Evolutionary conservation across 768 basidiomycete species (phyloP), one percentile per base, ranked within the genome.

Genomic region (Auricularia sp.): DNA sequence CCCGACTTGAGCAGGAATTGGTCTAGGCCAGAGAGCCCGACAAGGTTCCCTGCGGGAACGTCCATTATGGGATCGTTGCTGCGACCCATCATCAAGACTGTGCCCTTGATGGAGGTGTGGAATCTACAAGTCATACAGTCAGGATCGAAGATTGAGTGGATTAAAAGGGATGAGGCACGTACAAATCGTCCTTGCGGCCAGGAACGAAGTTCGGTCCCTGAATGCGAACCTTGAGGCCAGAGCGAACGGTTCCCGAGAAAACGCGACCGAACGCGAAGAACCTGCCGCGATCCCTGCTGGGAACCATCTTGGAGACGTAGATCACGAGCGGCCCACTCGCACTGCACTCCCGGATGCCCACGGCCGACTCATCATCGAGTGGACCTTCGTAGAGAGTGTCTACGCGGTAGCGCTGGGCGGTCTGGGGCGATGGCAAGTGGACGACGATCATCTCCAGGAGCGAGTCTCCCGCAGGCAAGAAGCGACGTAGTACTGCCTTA

Each of bases 251-350:
- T 70, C 81, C 81, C 64, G 81, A 78, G 78, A 82, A 82, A 77
- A 82, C 80, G 72, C 81, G 81, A 66, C 81, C 81, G 76, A 82
- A 82, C 69, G 81, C 81, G 78, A 81, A 82, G 80, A 82, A 82
- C 70, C 81, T 79, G 70, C 81, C 80, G 76, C 81, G 81, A 74
- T 82, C 81, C 7, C 29, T 35, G 56, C 29, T 59, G 67, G 80
- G 80, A 23, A 80, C 80, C 80, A 81, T 81, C 78, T 81, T 81
- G 69, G 79, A 80, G 72, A 81, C 74, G 75, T 81, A 81, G 68
- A 81, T 74, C 75, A 81, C 80, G 66, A 81, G 74, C 63, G 80
- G 80, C 63, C 78, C 80, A 67, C 79, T 79, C 71, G 80, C 72
- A 74, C 80, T 78, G 74, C 80, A 81, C 74, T 81, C 78, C 62